These are phyloP conservation scores for Saraca asoca DNA, from an alignment of 331 rosid genomes.

Conservation along the genomic window DNA sequence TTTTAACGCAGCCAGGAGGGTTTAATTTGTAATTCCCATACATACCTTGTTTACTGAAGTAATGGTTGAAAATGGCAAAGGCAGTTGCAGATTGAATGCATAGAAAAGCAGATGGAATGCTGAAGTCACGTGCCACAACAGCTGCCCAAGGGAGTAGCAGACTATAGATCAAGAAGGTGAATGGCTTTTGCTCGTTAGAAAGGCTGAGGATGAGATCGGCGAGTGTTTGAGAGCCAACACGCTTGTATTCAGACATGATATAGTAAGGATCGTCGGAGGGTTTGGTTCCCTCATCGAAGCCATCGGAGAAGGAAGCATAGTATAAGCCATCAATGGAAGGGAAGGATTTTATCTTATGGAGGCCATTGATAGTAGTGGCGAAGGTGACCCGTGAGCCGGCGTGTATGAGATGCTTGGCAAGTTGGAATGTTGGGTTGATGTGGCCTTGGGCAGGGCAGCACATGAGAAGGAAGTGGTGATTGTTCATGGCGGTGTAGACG, in stretches of 20 bases:
- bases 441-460: slow-evolving; percentile 5
- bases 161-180: neutral
- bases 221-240: neutral
- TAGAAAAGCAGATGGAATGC: neutral
- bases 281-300: neutral
- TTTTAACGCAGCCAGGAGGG: neutral
- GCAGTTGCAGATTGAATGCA: slow-evolving; percentile 1
- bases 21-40: neutral
- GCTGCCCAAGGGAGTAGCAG: neutral
- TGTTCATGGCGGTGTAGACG: neutral
- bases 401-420: slow-evolving; percentile 1
- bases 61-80: neutral
- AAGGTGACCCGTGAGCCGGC: neutral
- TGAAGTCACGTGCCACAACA: neutral
- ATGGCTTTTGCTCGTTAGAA: neutral
- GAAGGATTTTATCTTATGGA: neutral
- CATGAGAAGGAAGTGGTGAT: slow-evolving; percentile 14
- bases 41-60: neutral
- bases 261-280: neutral
- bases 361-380: neutral
- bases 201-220: neutral
- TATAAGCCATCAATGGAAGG: slow-evolving; percentile 33
- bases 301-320: slow-evolving; percentile 10
- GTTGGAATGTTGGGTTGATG: slow-evolving; percentile 10
- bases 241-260: neutral